phyloP scores from a whole-genome alignment of 1,284 basidiomycete species.

The Leccinum ponderosum region DNA sequence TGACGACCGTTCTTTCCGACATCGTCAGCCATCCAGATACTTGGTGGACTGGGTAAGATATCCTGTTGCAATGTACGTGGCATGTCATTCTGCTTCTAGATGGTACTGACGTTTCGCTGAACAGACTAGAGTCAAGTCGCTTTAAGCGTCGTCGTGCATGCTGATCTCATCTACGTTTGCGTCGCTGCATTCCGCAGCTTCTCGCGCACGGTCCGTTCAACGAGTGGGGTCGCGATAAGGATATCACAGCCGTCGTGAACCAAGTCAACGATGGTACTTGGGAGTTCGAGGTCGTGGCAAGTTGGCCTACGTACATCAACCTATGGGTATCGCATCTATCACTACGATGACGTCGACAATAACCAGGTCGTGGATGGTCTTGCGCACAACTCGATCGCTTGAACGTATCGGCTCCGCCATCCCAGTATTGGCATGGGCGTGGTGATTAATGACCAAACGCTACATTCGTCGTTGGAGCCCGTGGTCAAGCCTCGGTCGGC shows the following conservation, averaged over 20 bases:
- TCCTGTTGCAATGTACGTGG: conserved; percentile 81
- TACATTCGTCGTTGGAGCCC: neutral
- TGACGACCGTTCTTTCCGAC: conserved; percentile 56
- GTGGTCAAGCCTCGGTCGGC: neutral
- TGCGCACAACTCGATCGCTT: too few species aligned
- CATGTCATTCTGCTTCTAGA: neutral
- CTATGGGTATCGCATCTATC: neutral
- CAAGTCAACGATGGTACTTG: neutral
- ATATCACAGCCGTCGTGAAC: conserved; percentile 39
- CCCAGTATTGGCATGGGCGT: too few species aligned
- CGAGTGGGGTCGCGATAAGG: conserved; percentile 86
- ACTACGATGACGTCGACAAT: too few species aligned
- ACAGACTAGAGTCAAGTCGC: conserved; percentile 70
- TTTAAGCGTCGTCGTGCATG: conserved; percentile 71
- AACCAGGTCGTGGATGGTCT: too few species aligned
- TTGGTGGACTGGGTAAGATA: conserved; percentile 74
- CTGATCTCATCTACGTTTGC: conserved; percentile 63
- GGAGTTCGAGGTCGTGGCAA: neutral
- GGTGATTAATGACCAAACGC: neutral
- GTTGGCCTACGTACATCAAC: neutral
- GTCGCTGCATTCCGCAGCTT: conserved; percentile 82
- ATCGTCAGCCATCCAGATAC: conserved; percentile 33
- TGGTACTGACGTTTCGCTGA: conserved; percentile 2
- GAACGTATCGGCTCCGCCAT: too few species aligned
- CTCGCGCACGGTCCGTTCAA: conserved; percentile 88